Percentiles rank a stretch among this genome's conserved stretches.
phyloP scores from a whole-genome alignment of 441 rosid genomes.

The Eutrema salsugineum region DNA sequence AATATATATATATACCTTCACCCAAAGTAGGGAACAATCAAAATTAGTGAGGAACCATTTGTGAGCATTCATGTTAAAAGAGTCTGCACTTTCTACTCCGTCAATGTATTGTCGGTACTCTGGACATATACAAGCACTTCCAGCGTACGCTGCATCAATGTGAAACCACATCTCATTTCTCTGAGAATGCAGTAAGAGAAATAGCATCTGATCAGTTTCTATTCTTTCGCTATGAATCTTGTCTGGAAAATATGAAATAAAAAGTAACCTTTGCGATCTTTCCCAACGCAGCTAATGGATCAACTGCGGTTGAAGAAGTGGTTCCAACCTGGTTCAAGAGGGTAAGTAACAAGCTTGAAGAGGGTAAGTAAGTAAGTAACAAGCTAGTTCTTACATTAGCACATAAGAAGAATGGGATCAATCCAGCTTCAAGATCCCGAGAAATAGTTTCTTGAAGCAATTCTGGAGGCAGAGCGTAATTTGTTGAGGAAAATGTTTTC shows the following conservation, averaged over 20 bases:
- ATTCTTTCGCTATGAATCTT: neutral
- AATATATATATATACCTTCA: conserved; percentile 58
- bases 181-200: conserved; percentile 31
- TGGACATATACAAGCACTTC: conserved; percentile 92
- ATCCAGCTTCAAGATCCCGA: conserved; percentile 54
- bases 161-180: conserved; percentile 76
- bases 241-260: neutral
- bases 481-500: conserved; percentile 55
- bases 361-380: neutral
- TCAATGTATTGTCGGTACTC: conserved; percentile 68
- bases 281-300: conserved; percentile 30
- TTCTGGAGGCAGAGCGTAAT: conserved; percentile 61
- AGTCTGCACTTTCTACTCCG: conserved; percentile 86
- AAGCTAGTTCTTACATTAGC: conserved; percentile 71
- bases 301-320: conserved; percentile 36
- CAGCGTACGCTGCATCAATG: conserved; percentile 92
- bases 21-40: conserved; percentile 87
- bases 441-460: conserved; percentile 55
- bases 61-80: conserved; percentile 91
- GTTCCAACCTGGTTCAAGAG: conserved; percentile 39
- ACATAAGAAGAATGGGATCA: conserved; percentile 81
- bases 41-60: conserved; percentile 89
- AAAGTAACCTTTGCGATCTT: conserved; percentile 22
- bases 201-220: neutral
- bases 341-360: too few relatives aligned